Conservation (phyloP, 2,329 filamentous ascomycete species). For the Metarhizium brunneum region DNA sequence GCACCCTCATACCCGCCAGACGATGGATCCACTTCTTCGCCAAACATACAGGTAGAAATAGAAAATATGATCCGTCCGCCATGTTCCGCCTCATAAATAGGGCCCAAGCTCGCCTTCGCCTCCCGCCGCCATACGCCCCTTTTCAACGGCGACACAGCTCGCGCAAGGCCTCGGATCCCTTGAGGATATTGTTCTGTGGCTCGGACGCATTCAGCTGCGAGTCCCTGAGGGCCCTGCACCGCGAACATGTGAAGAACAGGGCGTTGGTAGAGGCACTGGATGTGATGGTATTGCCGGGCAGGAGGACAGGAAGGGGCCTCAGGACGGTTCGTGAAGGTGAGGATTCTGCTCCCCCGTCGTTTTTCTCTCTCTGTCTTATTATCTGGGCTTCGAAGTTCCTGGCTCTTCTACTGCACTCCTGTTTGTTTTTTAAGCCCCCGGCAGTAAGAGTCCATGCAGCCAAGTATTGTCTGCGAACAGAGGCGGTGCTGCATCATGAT, state of each 20-base stretch:
- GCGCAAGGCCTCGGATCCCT: constrained; percentile 38
- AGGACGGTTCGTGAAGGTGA: constrained; percentile 59
- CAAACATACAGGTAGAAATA: background rate
- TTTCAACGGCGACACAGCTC: background rate
- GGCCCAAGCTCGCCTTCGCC: background rate
- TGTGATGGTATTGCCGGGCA: constrained; percentile 74
- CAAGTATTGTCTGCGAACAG: no score
- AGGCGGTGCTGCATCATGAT: no score
- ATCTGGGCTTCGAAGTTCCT: no score
- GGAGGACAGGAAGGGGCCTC: constrained; percentile 65
- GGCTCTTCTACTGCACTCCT: no score
- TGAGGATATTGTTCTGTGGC: constrained; percentile 88
- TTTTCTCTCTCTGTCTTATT: no score
- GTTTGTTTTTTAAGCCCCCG: no score
- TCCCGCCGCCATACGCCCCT: background rate
- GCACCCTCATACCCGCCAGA: background rate
- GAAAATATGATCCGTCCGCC: background rate
- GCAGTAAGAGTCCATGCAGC: no score
- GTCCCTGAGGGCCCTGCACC: constrained; percentile 60
- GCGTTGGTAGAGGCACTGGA: constrained; percentile 65
- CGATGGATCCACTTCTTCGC: background rate
- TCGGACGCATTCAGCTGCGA: constrained; percentile 83
- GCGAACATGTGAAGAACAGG: constrained; percentile 43
- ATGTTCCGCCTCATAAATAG: constrained; percentile 12
- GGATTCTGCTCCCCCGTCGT: constrained; percentile 6